Conservation (phyloP, 1,284 basidiomycete genomes). For the Wallemia mellicola region DNA sequence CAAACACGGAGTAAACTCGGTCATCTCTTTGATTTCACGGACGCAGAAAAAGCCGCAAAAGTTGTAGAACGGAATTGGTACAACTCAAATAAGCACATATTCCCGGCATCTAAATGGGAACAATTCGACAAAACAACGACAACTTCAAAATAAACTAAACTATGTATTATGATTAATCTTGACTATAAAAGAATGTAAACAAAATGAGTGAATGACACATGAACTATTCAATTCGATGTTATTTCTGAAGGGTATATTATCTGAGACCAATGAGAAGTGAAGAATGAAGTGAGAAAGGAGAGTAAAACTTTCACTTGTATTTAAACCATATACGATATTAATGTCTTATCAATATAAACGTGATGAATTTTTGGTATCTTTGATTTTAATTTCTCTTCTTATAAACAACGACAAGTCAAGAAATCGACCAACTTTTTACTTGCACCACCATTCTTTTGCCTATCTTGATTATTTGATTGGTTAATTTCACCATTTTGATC, state of each 20-base stretch:
- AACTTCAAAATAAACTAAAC: slow-evolving; percentile 1
- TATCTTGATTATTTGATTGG: background rate
- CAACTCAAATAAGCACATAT: slow-evolving; percentile 87
- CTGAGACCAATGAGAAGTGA: background rate
- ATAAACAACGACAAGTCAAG: background rate
- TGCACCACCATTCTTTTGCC: background rate
- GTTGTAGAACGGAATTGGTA: slow-evolving; percentile 92
- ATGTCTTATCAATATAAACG: no score
- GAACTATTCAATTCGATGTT: background rate
- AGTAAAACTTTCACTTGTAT: no score
- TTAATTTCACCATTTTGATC: background rate
- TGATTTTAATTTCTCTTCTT: background rate
- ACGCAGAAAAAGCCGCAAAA: slow-evolving; percentile 90
- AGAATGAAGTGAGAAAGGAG: background rate
- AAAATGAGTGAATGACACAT: background rate
- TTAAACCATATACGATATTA: no score
- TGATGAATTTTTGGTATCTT: no score
- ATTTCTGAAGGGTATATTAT: no score
- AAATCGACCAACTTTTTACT: background rate
- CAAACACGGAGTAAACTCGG: slow-evolving; percentile 95
- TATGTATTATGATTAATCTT: background rate
- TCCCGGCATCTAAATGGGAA: slow-evolving; percentile 31
- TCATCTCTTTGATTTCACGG: slow-evolving; percentile 93
- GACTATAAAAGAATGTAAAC: background rate
- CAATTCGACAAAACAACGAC: slow-evolving; percentile 1